Conservation (phyloP, 2,329 filamentous ascomycete genomes). For the Trichoderma arundinaceum region DNA sequence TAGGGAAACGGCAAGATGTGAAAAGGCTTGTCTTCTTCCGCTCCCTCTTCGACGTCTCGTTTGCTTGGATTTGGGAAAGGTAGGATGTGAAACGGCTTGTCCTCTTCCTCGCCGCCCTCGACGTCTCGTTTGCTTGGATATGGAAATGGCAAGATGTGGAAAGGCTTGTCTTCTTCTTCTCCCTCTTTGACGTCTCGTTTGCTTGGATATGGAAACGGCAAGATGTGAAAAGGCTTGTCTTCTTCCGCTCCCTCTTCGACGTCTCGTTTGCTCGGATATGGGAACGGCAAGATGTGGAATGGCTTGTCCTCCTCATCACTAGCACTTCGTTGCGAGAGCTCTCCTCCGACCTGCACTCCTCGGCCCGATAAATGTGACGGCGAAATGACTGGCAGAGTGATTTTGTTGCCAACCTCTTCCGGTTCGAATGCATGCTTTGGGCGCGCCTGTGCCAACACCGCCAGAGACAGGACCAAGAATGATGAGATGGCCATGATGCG, state of each 20-base stretch:
- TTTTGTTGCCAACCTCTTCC: constrained; percentile 22
- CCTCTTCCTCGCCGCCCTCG: background rate
- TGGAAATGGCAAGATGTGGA: constrained; percentile 11
- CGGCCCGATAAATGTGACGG: background rate
- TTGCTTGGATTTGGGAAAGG: background rate
- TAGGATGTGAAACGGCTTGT: constrained; percentile 22
- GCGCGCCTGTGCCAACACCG: constrained; percentile 29
- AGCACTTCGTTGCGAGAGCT: background rate
- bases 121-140: background rate
- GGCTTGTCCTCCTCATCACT: constrained; percentile 8
- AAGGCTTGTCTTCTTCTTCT: constrained; percentile 9
- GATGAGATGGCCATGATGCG: constrained; percentile 29
- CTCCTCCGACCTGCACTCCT: background rate
- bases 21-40: constrained; percentile 7
- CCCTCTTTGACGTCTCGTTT: background rate
- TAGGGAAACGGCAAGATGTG: constrained; percentile 17
- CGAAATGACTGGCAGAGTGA: constrained; percentile 15
- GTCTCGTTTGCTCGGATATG: background rate
- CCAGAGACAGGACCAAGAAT: constrained; percentile 29
- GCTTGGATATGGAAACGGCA: background rate
- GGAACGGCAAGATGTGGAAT: constrained; percentile 9
- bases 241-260: background rate
- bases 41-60: background rate
- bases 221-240: constrained; percentile 20
- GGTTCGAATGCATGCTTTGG: constrained; percentile 31